These are phyloP conservation scores for Tilletia horrida DNA, from an alignment of 1,284 basidiomycete genomes.

Conservation along the genomic window DNA sequence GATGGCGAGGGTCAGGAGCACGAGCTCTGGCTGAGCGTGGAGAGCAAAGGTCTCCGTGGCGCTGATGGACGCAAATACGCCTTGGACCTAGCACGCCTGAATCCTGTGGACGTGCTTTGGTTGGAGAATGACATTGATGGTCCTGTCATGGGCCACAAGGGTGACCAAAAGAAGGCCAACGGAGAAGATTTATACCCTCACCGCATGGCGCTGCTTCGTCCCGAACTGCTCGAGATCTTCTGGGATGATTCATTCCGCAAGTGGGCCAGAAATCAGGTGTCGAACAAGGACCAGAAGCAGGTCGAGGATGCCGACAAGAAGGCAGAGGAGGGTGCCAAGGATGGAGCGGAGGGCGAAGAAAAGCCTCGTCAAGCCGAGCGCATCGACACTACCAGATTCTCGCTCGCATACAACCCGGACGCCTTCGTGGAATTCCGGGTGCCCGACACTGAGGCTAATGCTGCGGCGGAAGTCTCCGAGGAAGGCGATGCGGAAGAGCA, in stretches of 20 bases:
- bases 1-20: conserved; percentile 58
- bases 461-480: not conserved
- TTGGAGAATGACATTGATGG: conserved; percentile 59
- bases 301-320: conserved; percentile 28
- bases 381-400: conserved; percentile 57
- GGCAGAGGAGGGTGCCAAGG: conserved; percentile 19
- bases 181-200: conserved; percentile 58
- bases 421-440: conserved; percentile 59
- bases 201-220: conserved; percentile 61
- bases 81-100: conserved; percentile 61
- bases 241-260: conserved; percentile 61
- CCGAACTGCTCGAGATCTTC: conserved; percentile 62
- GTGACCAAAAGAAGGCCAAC: conserved; percentile 44
- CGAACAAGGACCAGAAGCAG: conserved; percentile 24
- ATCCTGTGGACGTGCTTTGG: conserved; percentile 62
- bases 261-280: conserved; percentile 57
- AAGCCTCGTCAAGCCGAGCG: conserved; percentile 29
- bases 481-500: conserved; percentile 24
- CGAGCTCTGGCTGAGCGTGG: conserved; percentile 60
- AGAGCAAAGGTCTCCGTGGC: conserved; percentile 62
- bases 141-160: conserved; percentile 24
- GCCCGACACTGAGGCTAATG: conserved; percentile 25
- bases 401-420: conserved; percentile 62
- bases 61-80: conserved; percentile 62
- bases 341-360: conserved; percentile 15